These are phyloP conservation scores for Nigrospora sphaerica DNA, from an alignment of 2,329 filamentous ascomycete species.

Conservation along the genomic window DNA sequence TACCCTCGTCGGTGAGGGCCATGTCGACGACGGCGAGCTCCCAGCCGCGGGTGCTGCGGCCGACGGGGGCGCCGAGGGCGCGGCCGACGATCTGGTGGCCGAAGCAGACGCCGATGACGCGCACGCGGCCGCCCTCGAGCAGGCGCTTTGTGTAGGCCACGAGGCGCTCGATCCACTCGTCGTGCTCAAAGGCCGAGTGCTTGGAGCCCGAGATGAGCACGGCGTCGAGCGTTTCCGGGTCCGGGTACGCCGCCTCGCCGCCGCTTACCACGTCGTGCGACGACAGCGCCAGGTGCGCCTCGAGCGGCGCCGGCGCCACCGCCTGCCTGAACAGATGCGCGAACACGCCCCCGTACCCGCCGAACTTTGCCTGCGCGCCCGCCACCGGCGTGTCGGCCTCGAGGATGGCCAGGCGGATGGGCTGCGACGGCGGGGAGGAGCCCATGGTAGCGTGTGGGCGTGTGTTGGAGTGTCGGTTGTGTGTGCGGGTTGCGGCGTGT, in stretches of 20 bases:
- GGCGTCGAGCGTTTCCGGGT: slow-evolving; percentile 69
- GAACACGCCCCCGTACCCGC: slow-evolving; percentile 68
- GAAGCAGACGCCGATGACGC: slow-evolving; percentile 77
- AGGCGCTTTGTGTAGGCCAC: slow-evolving; percentile 59
- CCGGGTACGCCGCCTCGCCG: slow-evolving; percentile 59
- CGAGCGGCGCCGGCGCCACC: slow-evolving; percentile 35
- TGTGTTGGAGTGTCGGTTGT: too few species aligned
- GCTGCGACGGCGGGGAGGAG: slow-evolving; percentile 12
- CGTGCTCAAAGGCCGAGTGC: slow-evolving; percentile 65
- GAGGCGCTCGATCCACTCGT: slow-evolving; percentile 69
- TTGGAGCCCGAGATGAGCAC: slow-evolving; percentile 74
- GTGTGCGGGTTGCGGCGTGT: too few species aligned
- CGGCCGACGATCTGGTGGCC: slow-evolving; percentile 80
- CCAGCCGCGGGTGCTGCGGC: slow-evolving; percentile 64
- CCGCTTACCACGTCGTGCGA: slow-evolving; percentile 64
- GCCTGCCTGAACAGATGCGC: slow-evolving; percentile 48
- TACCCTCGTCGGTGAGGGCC: slow-evolving; percentile 61
- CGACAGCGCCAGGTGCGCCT: slow-evolving; percentile 48
- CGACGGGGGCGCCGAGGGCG: slow-evolving; percentile 62
- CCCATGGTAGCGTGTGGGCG: background rate
- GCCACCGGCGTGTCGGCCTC: slow-evolving; percentile 77
- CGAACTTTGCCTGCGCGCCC: slow-evolving; percentile 56
- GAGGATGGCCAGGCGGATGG: slow-evolving; percentile 75
- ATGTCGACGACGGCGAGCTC: slow-evolving; percentile 71
- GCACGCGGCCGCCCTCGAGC: slow-evolving; percentile 54